Evolutionary conservation across 257 asterid species (phyloP).

Genomic region (Petunia axillaris): DNA sequence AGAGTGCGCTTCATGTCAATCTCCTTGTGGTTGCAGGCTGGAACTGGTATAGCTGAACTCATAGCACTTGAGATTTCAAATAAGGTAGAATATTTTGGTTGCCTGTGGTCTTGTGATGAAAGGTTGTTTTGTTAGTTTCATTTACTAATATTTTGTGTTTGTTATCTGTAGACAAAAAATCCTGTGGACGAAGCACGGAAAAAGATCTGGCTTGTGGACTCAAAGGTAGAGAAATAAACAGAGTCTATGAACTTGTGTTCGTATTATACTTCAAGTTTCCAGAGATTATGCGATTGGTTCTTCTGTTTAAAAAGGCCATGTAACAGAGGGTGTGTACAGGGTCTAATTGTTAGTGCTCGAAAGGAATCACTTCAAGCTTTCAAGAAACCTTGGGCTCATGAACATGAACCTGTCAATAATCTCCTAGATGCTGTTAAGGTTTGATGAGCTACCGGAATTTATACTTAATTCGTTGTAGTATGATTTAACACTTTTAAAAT

Average conservation of each 20-base stretch:
- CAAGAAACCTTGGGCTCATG: constrained; percentile 97
- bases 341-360: constrained; percentile 75
- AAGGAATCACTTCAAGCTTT: constrained; percentile 88
- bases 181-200: constrained; percentile 73
- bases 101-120: background rate
- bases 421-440: constrained; percentile 95
- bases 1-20: background rate
- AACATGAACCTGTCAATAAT: constrained; percentile 63
- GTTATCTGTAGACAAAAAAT: constrained; percentile 45
- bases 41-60: constrained; percentile 96
- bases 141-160: background rate
- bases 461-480: background rate
- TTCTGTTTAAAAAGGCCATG: constrained; percentile 2
- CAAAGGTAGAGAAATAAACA: constrained; percentile 60
- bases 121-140: background rate
- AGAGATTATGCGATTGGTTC: background rate
- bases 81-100: constrained; percentile 48
- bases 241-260: background rate
- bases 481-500: background rate
- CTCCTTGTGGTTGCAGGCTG: constrained; percentile 69
- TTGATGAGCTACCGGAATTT: constrained; percentile 16
- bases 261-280: background rate
- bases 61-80: constrained; percentile 91
- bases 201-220: constrained; percentile 93
- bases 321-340: constrained; percentile 47